Evolutionary conservation across 2,329 filamentous ascomycete genomes (phyloP).

Genomic region (Botrytis deweyae): DNA sequence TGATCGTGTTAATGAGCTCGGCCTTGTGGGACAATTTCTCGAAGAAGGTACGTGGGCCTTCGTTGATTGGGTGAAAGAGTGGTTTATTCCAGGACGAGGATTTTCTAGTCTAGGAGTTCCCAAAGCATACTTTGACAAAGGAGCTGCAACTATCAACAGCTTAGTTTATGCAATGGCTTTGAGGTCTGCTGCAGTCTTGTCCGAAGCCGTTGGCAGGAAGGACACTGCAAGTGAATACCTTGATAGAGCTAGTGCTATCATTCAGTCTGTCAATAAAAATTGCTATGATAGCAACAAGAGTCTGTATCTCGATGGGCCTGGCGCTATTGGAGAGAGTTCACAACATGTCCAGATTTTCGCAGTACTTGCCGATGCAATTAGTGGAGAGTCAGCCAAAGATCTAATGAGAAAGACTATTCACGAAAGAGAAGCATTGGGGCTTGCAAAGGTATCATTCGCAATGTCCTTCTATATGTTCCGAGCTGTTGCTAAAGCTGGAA

Average conservation of each 20-base stretch:
- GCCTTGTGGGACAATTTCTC: neutral
- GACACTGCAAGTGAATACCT: neutral
- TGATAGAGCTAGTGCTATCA: neutral
- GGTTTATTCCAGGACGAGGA: neutral
- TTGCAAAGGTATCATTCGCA: neutral
- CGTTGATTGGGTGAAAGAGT: slow-evolving; percentile 6
- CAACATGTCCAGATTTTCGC: slow-evolving; percentile 11
- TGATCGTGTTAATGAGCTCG: neutral
- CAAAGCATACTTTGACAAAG: slow-evolving; percentile 7
- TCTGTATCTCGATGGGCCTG: slow-evolving; percentile 3
- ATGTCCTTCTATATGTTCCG: slow-evolving; percentile 6
- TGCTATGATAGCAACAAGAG: neutral
- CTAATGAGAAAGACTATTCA: neutral
- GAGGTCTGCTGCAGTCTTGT: neutral
- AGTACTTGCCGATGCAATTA: neutral
- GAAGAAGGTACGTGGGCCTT: slow-evolving; percentile 10
- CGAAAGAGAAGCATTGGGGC: neutral
- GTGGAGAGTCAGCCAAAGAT: neutral
- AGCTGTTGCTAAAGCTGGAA: neutral
- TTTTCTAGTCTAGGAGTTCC: slow-evolving; percentile 1
- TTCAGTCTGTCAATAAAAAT: neutral
- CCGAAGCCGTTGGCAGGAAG: neutral
- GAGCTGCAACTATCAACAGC: slow-evolving; percentile 7
- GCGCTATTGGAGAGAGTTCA: neutral
- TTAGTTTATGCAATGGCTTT: slow-evolving; percentile 4